These are phyloP conservation scores for Graphiopsis chlorocephala DNA, from an alignment of 2,329 filamentous ascomycete species.

Conservation along the genomic window DNA sequence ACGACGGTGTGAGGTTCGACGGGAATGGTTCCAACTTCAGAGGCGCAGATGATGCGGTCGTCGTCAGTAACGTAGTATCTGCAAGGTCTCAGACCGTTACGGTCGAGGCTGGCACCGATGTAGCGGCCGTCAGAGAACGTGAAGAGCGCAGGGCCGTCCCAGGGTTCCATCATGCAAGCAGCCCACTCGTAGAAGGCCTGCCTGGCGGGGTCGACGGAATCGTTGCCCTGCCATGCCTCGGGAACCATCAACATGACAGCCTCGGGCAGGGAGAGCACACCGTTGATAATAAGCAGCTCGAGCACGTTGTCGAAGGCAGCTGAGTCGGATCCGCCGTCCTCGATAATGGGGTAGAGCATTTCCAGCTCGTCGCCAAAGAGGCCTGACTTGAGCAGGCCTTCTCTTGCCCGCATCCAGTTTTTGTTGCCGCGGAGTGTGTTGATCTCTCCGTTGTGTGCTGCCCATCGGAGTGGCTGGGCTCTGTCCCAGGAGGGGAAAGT, in stretches of 20 bases:
- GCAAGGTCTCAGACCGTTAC: conserved; percentile 92
- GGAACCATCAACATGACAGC: conserved; percentile 99
- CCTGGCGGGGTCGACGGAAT: conserved; percentile 88
- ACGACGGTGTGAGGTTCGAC: conserved; percentile 88
- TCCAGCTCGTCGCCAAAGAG: conserved; percentile 92
- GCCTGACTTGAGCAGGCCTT: conserved; percentile 90
- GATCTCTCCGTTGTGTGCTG: conserved; percentile 97
- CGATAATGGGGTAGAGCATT: conserved; percentile 86
- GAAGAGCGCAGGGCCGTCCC: conserved; percentile 95
- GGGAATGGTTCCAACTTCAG: conserved; percentile 88
- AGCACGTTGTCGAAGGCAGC: conserved; percentile 97
- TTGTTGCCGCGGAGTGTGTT: conserved; percentile 97
- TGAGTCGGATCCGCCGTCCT: conserved; percentile 94
- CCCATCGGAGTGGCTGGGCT: conserved; percentile 93
- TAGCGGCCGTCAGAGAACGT: conserved; percentile 95
- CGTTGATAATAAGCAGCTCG: conserved; percentile 90
- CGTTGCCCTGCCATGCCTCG: conserved; percentile 95
- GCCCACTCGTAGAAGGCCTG: conserved; percentile 98
- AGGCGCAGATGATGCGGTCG: conserved; percentile 94
- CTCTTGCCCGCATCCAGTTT: conserved; percentile 98
- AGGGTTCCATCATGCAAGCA: conserved; percentile 97
- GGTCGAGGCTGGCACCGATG: conserved; percentile 93
- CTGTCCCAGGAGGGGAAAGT: conserved; percentile 98
- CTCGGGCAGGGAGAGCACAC: conserved; percentile 89
- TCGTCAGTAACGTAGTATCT: conserved; percentile 97